A percentile compares a stretch with the other conserved stretches of the same genome.
These are phyloP conservation scores for Penicillium sp. DNA, from an alignment of 2,329 filamentous ascomycete genomes.

Conservation along the genomic window DNA sequence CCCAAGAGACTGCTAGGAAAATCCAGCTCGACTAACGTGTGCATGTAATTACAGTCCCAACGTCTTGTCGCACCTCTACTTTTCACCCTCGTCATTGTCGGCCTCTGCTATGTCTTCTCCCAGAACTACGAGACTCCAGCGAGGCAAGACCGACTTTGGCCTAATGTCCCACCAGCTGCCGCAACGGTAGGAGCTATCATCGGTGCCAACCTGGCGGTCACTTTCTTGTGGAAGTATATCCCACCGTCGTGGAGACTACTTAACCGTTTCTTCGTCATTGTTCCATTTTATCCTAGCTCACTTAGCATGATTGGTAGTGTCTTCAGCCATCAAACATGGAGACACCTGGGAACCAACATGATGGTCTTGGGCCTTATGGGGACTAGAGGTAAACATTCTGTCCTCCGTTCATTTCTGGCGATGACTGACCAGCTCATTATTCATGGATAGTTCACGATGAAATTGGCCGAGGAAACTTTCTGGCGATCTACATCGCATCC, in stretches of 20 bases:
- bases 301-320: slow-evolving; percentile 53
- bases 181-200: slow-evolving; percentile 54
- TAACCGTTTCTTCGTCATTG: slow-evolving; percentile 56
- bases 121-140: slow-evolving; percentile 51
- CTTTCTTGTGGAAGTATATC: slow-evolving; percentile 50
- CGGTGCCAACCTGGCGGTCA: slow-evolving; percentile 50
- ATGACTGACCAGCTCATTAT: background rate
- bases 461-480: slow-evolving; percentile 55
- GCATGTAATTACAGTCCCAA: slow-evolving; percentile 30
- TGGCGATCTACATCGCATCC: slow-evolving; percentile 52
- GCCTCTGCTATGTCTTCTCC: slow-evolving; percentile 45
- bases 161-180: slow-evolving; percentile 49
- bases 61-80: slow-evolving; percentile 49
- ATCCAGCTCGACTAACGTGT: no score
- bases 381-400: slow-evolving; percentile 39
- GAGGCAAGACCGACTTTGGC: slow-evolving; percentile 49
- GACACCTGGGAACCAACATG: slow-evolving; percentile 56
- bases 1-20: no score
- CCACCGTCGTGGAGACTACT: slow-evolving; percentile 55
- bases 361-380: slow-evolving; percentile 55
- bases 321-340: slow-evolving; percentile 56
- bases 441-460: slow-evolving; percentile 35
- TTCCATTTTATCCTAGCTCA: slow-evolving; percentile 53
- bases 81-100: slow-evolving; percentile 39
- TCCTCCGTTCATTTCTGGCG: background rate